phyloP scores from a whole-genome alignment of 768 basidiomycete species.

The Naematelia aurantialba region DNA sequence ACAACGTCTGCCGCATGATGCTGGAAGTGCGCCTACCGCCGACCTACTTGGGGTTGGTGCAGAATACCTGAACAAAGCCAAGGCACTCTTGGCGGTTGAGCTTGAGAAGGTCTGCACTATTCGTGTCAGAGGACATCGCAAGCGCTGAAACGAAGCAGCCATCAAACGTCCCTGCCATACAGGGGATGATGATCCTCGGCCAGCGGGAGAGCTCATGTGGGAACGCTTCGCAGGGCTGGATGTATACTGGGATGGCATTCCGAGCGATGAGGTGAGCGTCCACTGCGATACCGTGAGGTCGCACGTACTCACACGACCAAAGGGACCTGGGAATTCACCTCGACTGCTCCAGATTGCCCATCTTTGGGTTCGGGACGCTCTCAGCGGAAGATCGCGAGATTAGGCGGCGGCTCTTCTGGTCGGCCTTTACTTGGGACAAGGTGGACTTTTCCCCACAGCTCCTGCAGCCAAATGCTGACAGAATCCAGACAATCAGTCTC shows the following conservation, averaged over 20 bases:
- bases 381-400: conserved; percentile 25
- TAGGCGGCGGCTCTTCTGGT: conserved; percentile 25
- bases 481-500: conserved; percentile 18
- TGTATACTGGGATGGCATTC: conserved; percentile 29
- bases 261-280: conserved; percentile 20
- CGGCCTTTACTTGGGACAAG: conserved; percentile 29
- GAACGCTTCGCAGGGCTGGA: conserved; percentile 22
- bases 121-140: not conserved
- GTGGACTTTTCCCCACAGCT: not conserved
- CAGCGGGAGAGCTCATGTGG: conserved; percentile 23
- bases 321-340: conserved; percentile 29
- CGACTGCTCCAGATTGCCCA: conserved; percentile 18
- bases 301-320: not conserved
- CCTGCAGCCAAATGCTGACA: not conserved
- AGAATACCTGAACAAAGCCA: conserved; percentile 19
- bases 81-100: conserved; percentile 16
- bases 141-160: conserved; percentile 7
- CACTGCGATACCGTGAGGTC: not conserved
- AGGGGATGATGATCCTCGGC: conserved; percentile 22
- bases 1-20: not conserved
- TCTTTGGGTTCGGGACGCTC: conserved; percentile 26
- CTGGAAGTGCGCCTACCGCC: conserved; percentile 1
- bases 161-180: conserved; percentile 23
- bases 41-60: conserved; percentile 3
- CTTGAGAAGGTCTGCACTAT: conserved; percentile 20